These are phyloP conservation scores for Talaromyces sp. DNA, from an alignment of 2,329 filamentous ascomycete species.

Conservation along the genomic window DNA sequence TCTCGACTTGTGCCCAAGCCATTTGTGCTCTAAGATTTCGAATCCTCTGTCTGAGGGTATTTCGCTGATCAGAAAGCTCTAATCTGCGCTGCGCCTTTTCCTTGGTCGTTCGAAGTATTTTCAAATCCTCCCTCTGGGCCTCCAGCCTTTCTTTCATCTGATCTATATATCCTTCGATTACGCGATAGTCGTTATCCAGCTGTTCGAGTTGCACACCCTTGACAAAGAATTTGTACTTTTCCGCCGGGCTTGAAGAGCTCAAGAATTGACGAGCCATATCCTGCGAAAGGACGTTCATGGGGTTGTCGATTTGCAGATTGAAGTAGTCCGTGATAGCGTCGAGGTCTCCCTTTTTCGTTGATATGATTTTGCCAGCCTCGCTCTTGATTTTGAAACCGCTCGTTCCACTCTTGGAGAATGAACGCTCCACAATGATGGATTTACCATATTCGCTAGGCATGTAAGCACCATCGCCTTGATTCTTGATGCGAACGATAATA, in stretches of 20 bases:
- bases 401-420: slow-evolving; percentile 71
- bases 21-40: slow-evolving; percentile 62
- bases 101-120: slow-evolving; percentile 54
- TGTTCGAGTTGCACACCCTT: slow-evolving; percentile 92
- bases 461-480: slow-evolving; percentile 80
- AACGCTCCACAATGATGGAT: slow-evolving; percentile 83
- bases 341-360: slow-evolving; percentile 78
- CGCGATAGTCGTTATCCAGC: slow-evolving; percentile 83
- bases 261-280: slow-evolving; percentile 93
- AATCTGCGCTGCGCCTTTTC: slow-evolving; percentile 64
- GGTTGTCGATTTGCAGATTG: slow-evolving; percentile 91
- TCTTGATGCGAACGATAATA: slow-evolving; percentile 84
- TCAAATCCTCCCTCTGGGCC: slow-evolving; percentile 62
- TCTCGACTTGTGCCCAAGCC: slow-evolving; percentile 83
- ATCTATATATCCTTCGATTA: slow-evolving; percentile 76
- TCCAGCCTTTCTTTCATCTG: slow-evolving; percentile 63
- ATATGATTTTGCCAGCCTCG: slow-evolving; percentile 65
- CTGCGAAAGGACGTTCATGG: slow-evolving; percentile 91
- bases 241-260: slow-evolving; percentile 72
- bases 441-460: slow-evolving; percentile 77
- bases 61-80: slow-evolving; percentile 63
- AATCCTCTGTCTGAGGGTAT: slow-evolving; percentile 61
- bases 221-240: slow-evolving; percentile 96
- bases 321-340: slow-evolving; percentile 94
- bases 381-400: slow-evolving; percentile 88